Base-by-base conservation (phyloP, 2,329 filamentous ascomycete species). In the Neonectria faginata region DNA sequence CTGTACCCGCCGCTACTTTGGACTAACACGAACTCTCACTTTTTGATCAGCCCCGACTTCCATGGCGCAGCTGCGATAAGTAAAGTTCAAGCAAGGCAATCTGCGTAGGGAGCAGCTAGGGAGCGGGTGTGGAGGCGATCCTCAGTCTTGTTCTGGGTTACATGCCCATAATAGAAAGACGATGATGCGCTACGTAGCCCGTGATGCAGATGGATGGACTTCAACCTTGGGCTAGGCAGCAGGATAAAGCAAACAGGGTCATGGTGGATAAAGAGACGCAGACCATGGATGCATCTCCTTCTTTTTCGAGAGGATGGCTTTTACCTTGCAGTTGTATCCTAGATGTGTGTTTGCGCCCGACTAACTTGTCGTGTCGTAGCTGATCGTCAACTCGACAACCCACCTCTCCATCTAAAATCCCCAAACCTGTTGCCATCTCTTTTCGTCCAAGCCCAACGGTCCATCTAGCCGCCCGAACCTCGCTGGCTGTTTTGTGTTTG, bases 361-460 rank as follows among this genome's bases (percentile, higher is more conserved):
- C 42, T 9, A 47, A 14, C 44, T 20, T 14, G 9, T 9, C 12
- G 6, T 16, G 20, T 47, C 12, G 11, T 25, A 22, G 25, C 18
- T n/a, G n/a, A 45, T 14, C 4, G 5, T 42, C 44, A 33, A 41
- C n/a, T 55, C 6, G 20, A 36, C 1, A 31, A 6, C 39, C 29
- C 39, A n/a, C 5, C n/a, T 42, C 2, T 36, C 29, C 9, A 16
- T 57, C 44, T 61, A 70, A 25, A 79, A 76, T 0, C 83, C 85
- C 90, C 90, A 92, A 48, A 94, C 88, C 69, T 88, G 83, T 22
- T 82, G 80, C 91, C 91, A 94, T 55, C 86, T 79, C 70, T 79
- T 79, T 64, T 83, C 81, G 65, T 88, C 84, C 33, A 82, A 80
- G 58, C 87, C 83, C 70, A 93, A 75, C 5, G 90, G 88, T 1